phyloP scores from a whole-genome alignment of 2,329 filamentous ascomycete species.

The Penicillium sumatraense region DNA sequence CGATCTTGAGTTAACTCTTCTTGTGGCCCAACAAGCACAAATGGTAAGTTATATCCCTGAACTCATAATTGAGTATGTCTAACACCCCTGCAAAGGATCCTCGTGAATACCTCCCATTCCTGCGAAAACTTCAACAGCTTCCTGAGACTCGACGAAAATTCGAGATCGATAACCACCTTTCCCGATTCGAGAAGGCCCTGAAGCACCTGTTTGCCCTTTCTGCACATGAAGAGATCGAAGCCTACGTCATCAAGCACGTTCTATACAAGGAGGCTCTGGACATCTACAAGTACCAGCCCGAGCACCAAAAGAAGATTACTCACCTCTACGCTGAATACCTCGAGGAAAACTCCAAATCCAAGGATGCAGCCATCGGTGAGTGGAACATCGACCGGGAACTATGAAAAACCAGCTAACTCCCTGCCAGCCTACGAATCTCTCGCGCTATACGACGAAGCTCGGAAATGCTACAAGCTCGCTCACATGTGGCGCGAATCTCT shows the following conservation, averaged over 20 bases:
- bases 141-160: constrained; percentile 73
- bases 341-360: constrained; percentile 73
- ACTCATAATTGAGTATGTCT: constrained; percentile 8
- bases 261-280: constrained; percentile 79
- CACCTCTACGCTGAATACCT: constrained; percentile 79
- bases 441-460: constrained; percentile 72
- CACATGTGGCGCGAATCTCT: constrained; percentile 92
- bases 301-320: constrained; percentile 70
- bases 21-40: constrained; percentile 94
- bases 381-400: background rate
- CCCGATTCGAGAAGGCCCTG: constrained; percentile 76
- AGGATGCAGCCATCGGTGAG: constrained; percentile 76
- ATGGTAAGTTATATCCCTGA: constrained; percentile 54
- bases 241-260: constrained; percentile 77
- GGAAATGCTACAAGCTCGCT: constrained; percentile 80
- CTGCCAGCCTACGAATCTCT: constrained; percentile 79
- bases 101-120: constrained; percentile 91
- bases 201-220: constrained; percentile 73
- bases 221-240: constrained; percentile 75
- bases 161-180: constrained; percentile 86
- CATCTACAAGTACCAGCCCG: constrained; percentile 80
- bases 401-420: constrained; percentile 9
- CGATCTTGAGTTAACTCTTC: constrained; percentile 82
- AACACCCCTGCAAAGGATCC: constrained; percentile 65
- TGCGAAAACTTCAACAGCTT: constrained; percentile 82